Percentiles rank a stretch among this genome's conserved stretches.
Conservation (phyloP, 257 asterid genomes). For the Cordia subcordata region DNA sequence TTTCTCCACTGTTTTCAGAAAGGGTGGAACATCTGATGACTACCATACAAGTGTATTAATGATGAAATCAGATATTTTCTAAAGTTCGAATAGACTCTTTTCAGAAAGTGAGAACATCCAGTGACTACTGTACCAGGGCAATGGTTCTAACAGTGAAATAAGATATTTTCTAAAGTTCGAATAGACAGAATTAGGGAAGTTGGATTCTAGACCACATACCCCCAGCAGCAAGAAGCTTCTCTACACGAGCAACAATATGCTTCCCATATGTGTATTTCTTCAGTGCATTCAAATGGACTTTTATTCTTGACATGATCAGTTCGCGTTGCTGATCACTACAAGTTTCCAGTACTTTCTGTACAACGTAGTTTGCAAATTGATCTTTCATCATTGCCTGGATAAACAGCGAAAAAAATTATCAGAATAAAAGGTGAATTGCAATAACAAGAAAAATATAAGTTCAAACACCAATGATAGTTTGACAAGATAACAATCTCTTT, state of each 20-base stretch:
- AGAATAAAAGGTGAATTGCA: not conserved
- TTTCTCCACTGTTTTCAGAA: too few relatives aligned
- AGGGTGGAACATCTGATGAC: too few relatives aligned
- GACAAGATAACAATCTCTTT: too few relatives aligned
- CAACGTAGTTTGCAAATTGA: constrained; percentile 79
- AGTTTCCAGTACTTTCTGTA: constrained; percentile 82
- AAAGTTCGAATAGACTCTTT: too few relatives aligned
- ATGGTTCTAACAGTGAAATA: too few relatives aligned
- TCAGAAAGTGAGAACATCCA: too few relatives aligned
- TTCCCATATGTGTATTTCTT: constrained; percentile 84
- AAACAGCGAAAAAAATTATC: not conserved
- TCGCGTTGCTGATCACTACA: constrained; percentile 81
- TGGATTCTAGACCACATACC: constrained; percentile 23
- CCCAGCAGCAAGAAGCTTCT: constrained; percentile 83
- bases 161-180: too few relatives aligned
- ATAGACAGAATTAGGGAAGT: not conserved
- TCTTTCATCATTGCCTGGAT: constrained; percentile 87
- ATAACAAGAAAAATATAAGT: constrained; percentile 1
- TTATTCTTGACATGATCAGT: constrained; percentile 64
- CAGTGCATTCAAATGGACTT: constrained; percentile 73
- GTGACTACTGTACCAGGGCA: too few relatives aligned
- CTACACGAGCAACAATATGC: constrained; percentile 83
- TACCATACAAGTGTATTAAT: too few relatives aligned
- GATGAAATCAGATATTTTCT: too few relatives aligned
- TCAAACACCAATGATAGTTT: not conserved